Conservation (phyloP, 2,329 filamentous ascomycete genomes). For the Mycosphaerella sp. region DNA sequence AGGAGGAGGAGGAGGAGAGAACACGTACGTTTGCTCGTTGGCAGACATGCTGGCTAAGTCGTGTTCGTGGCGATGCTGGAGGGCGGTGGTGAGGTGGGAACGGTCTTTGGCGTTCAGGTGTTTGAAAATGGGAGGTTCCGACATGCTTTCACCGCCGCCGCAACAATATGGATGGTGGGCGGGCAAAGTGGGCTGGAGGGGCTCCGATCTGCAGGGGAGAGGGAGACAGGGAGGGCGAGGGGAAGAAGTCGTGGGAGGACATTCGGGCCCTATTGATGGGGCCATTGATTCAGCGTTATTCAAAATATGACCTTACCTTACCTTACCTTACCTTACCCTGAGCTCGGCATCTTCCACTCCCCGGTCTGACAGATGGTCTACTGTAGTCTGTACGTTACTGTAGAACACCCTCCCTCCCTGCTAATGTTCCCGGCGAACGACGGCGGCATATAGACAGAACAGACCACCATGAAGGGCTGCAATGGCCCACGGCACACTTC, state of each 20-base stretch:
- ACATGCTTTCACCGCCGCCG: conserved; percentile 6
- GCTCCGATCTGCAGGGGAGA: conserved; percentile 5
- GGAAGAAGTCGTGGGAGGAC: neutral
- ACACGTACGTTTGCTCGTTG: conserved; percentile 75
- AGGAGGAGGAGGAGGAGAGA: neutral
- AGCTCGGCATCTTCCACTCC: too few species aligned
- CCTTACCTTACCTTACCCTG: too few species aligned
- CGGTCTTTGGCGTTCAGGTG: conserved; percentile 46
- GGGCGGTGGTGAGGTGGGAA: conserved; percentile 37
- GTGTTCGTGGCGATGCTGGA: conserved; percentile 18
- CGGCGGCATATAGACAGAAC: conserved; percentile 11
- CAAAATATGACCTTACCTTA: too few species aligned
- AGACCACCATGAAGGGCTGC: conserved; percentile 20
- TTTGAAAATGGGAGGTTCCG: conserved; percentile 40
- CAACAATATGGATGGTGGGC: conserved; percentile 1
- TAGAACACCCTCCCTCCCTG: neutral
- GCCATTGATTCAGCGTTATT: too few species aligned
- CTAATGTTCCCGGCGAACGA: conserved; percentile 9
- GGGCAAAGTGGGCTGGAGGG: conserved; percentile 1
- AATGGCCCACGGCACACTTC: conserved; percentile 55
- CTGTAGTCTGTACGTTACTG: too few species aligned
- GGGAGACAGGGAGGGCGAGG: too few species aligned
- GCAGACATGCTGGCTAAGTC: conserved; percentile 49
- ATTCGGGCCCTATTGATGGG: too few species aligned
- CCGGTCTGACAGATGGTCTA: too few species aligned